Evolutionary conservation across 2,329 filamentous ascomycete species (phyloP), one percentile per base, ranked within the genome.

Genomic region (Apiospora hydei): DNA sequence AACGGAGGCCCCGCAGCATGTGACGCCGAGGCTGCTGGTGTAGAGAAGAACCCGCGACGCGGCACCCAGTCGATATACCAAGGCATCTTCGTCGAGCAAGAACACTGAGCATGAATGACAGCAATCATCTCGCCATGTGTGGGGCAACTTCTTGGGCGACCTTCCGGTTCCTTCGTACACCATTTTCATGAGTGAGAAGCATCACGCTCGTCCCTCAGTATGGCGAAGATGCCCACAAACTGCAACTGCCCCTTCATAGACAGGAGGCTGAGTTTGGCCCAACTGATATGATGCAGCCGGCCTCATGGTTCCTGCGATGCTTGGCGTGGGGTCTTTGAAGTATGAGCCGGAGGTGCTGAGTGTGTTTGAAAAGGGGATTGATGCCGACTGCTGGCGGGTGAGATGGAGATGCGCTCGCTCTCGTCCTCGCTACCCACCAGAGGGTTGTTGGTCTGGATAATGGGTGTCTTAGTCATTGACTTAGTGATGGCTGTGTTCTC

Each of bases 1-100:
- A 34, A 83, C 82, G 0, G 78, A 73, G 3, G 88, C 75, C 0
- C 85, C 86, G 8, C 86, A 87, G 70, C 83, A 86, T 0, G 83
- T 80, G 1, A 88, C 83, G 0, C 84, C 71, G 2, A 83, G 75
- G 4, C 77, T 74, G 6, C 75, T 69, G 8, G 88, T 73, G n/a
- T 83, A 82, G 46, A 76, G 74, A 53, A 89, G 77, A 11, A 13
- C 87, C 83, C 0, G 76, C 75, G 8, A 83, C n/a, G 0, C 61
- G 76, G 75, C 88, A 88, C 85, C 85, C 6, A 82, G 73, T 8
- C 77, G 71, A 0, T 74, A 71, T 0, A 75, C 16, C 1, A 83
- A 75, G 2, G 71, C 53, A n/a, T 77, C 71, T 72, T 84, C 81
- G 53, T 83, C 71, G 2, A 84, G 75, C 0, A 76, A 69, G 21